Evolutionary conservation across 2,329 filamentous ascomycete genomes (phyloP).

Genomic region (Fragosphaeria purpurea): DNA sequence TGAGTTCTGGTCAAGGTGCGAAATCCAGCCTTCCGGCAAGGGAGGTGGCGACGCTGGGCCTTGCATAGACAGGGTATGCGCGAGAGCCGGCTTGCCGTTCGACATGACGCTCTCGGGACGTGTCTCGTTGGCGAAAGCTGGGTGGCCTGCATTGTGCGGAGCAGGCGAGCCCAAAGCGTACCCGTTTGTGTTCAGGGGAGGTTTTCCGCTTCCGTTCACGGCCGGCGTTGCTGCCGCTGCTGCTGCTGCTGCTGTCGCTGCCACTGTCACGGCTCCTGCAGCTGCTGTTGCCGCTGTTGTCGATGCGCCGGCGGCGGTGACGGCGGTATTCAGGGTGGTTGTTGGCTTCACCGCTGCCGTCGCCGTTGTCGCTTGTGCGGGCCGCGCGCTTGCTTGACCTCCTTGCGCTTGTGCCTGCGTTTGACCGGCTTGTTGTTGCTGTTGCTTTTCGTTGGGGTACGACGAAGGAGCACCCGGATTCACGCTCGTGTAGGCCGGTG

Average conservation of each 20-base stretch:
- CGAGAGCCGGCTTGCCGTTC: constrained; percentile 37
- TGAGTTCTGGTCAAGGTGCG: constrained; percentile 87
- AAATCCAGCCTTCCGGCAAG: constrained; percentile 95
- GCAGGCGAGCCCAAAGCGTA: constrained; percentile 33
- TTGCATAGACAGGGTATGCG: constrained; percentile 35
- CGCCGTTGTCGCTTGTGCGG: background rate
- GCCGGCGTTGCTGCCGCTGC: constrained; percentile 1
- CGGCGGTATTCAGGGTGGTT: constrained; percentile 17
- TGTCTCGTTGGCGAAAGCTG: constrained; percentile 82
- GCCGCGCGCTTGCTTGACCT: constrained; percentile 24
- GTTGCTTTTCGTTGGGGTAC: constrained; percentile 74
- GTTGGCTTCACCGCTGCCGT: background rate
- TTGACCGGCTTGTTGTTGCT: no score
- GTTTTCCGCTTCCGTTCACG: constrained; percentile 10
- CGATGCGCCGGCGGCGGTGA: constrained; percentile 1
- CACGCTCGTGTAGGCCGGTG: constrained; percentile 89
- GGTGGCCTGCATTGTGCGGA: constrained; percentile 58
- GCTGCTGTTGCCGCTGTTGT: constrained; percentile 10
- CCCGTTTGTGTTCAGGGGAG: constrained; percentile 17
- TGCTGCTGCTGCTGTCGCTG: constrained; percentile 13
- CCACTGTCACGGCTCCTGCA: constrained; percentile 9
- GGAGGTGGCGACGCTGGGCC: constrained; percentile 78
- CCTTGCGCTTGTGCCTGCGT: constrained; percentile 17
- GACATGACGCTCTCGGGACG: constrained; percentile 35
- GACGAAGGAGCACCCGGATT: constrained; percentile 46